phyloP scores from a whole-genome alignment of 805 yeast species.

The Torulaspora quercuum region DNA sequence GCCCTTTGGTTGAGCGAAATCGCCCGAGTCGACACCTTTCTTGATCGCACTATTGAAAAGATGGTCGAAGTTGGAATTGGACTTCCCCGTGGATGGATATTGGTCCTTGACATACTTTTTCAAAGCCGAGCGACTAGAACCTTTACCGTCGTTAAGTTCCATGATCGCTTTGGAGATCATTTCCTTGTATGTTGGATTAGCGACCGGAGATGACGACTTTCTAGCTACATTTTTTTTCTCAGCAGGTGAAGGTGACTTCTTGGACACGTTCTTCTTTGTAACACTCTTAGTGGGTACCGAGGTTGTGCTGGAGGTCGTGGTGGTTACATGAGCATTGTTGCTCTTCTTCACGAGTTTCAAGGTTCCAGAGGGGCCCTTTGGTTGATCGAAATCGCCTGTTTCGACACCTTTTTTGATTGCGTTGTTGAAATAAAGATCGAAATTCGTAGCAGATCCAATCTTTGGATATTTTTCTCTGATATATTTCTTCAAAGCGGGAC shows the following conservation, averaged over 20 bases:
- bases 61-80: constrained; percentile 63
- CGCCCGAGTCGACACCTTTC: constrained; percentile 76
- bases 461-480: constrained; percentile 52
- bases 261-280: constrained; percentile 4
- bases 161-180: constrained; percentile 55
- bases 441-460: constrained; percentile 56
- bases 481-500: constrained; percentile 85
- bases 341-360: constrained; percentile 49
- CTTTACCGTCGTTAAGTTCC: constrained; percentile 74
- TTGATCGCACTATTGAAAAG: constrained; percentile 66
- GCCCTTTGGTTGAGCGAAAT: constrained; percentile 81
- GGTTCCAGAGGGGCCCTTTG: constrained; percentile 89
- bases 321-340: constrained; percentile 20
- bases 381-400: constrained; percentile 70
- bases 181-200: constrained; percentile 27
- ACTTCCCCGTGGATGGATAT: constrained; percentile 48
- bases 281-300: constrained; percentile 23
- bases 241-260: constrained; percentile 5
- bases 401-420: constrained; percentile 81
- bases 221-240: constrained; percentile 8
- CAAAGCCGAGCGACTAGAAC: constrained; percentile 80
- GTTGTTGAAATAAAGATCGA: constrained; percentile 70
- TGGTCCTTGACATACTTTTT: constrained; percentile 66
- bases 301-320: constrained; percentile 29
- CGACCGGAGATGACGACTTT: constrained; percentile 12